Evolutionary conservation across 1,139 yeast species (phyloP), one percentile per base, ranked within the genome.

Genomic region (Candida albicans): DNA sequence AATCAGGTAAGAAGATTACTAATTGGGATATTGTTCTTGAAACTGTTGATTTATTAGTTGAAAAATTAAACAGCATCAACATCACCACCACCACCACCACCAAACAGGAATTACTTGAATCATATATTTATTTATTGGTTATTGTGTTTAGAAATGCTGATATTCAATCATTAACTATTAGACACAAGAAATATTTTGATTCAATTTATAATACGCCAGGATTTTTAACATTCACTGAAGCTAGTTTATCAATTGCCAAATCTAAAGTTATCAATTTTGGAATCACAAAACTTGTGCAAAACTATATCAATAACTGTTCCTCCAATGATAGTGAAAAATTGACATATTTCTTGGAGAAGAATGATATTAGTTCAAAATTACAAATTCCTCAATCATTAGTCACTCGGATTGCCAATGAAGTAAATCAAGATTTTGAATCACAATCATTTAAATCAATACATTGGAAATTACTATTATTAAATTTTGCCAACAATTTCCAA

Each of bases 1-100:
- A 84, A 48, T 81, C 88, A 33, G 93, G 93, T 53, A 74, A 65
- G 48, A 84, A 82, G 54, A 73, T 83, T 7, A 57, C 68, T 2
- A 63, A 70, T 47, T 80, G 84, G 84, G 43, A 48, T 36, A 43
- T 55, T 18, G 32, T 65, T 44, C 38, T 65, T 10, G 41, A 51
- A 2, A 47, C 58, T 3, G 45, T 54, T 9, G 49, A 50, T 13
- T 12, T 25, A 5, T 51, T 63, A 25, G 44, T 52, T 15, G 46
- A 43, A 7, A 54, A 49, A 33, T 33, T 52, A 18, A 18, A 18
- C 22, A 4, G 22, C 6, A 28, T 18, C n/a, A n/a, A 22, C 8
- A 9, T n/a, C 8, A 26, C 31, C 8, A 11, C 11, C n/a, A n/a
- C n/a, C 8, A 9, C n/a, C 8, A 26, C 31, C 8, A 11, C 11